Evolutionary conservation across 495 filamentous ascomycete genomes (phyloP).

Genomic region (Talaromyces ruber): DNA sequence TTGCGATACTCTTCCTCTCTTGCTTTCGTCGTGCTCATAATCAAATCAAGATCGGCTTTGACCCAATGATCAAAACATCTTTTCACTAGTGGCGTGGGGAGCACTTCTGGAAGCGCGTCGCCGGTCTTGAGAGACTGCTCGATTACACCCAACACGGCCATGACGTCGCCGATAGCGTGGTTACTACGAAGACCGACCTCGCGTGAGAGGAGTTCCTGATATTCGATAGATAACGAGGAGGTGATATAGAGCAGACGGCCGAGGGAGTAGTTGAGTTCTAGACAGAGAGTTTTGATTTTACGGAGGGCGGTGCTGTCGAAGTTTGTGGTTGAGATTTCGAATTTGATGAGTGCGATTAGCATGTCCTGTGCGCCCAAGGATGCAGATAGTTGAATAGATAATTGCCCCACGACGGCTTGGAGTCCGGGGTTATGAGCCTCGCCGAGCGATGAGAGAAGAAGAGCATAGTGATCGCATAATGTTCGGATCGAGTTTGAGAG

Average conservation of each 20-base stretch:
- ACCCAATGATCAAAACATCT: conserved; percentile 24
- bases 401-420: conserved; percentile 19
- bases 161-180: conserved; percentile 29
- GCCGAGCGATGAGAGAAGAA: conserved; percentile 34
- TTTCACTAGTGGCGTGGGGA: conserved; percentile 30
- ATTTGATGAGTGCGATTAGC: conserved; percentile 23
- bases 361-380: conserved; percentile 21
- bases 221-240: conserved; percentile 21
- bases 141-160: conserved; percentile 30
- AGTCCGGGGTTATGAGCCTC: conserved; percentile 8
- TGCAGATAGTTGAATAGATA: conserved; percentile 26
- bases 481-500: conserved; percentile 28
- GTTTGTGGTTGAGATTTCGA: conserved; percentile 33
- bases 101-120: conserved; percentile 31
- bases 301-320: conserved; percentile 28
- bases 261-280: conserved; percentile 26
- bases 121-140: conserved; percentile 35
- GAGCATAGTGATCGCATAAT: conserved; percentile 35
- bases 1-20: conserved; percentile 29
- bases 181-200: conserved; percentile 28
- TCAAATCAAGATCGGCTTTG: conserved; percentile 13
- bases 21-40: conserved; percentile 19
- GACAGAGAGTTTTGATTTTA: conserved; percentile 27
- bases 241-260: conserved; percentile 27
- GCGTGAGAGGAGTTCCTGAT: conserved; percentile 19